Base-by-base conservation (phyloP, 1,284 basidiomycete species). In the Pyrrhoderma lamaoense region DNA sequence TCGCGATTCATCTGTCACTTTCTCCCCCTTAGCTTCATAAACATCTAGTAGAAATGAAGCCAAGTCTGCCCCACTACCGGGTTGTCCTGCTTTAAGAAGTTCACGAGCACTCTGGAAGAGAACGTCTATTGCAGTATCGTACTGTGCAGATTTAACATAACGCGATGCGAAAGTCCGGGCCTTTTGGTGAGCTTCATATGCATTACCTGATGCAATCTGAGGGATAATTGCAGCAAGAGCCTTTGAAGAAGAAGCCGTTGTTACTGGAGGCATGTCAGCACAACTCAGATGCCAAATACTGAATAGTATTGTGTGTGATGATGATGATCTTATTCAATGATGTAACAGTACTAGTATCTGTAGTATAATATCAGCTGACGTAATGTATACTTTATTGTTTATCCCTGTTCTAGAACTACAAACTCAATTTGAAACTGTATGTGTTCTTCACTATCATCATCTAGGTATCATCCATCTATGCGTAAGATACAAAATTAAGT, bases 161-260 rank as follows among this genome's bases (percentile, higher is more conserved):
- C 93, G 79, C 9, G 92, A 85, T 3, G 91, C 91, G 57, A 93
- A 94, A 22, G 93, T 96, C 27, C 93, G 82, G 22, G 92, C 89
- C 70, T 95, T 95, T 66, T 96, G 93, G 61, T 96, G 93, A 0
- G 92, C 93, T 60, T 90, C 89, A 67, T 96, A 95, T 2, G 87
- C 78, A 55, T 85, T 74, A 13, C 84, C 78, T 16, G 73, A 71
- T 11, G 76, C 65, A 51, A 92, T 83, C 45, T 85, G 76, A 18
- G 87, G 87, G 31, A 90, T 67, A 56, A 90, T 89, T 3, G 85
- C 85, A 57, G 79, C 79, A 16, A 90, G 70, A 43, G 87, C 88
- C 53, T 77, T 75, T 37, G 77, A 68, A 37, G 79, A 77, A 14
- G 83, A 78, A 18, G 58, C 55, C 43, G 63, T 59, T 42, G 60